These are phyloP conservation scores for Penicillium sp. DNA, from an alignment of 2,329 filamentous ascomycete species.

Conservation along the genomic window DNA sequence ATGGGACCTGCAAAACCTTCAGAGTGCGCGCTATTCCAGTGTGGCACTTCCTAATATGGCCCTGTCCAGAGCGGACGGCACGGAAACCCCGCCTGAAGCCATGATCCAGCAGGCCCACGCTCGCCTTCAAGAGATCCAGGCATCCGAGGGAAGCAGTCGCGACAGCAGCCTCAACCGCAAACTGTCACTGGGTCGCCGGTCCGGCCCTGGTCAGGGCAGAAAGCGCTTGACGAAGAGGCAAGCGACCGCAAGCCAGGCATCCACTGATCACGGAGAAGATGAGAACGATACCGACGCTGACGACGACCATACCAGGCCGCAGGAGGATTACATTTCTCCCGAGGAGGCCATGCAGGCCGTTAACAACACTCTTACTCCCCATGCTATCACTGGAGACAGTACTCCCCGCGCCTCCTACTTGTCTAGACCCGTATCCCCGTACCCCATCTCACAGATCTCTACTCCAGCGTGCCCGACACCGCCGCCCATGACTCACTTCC, in stretches of 20 bases:
- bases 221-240: conserved; percentile 18
- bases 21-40: too few species aligned
- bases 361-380: too few species aligned
- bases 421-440: too few species aligned
- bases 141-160: conserved; percentile 1
- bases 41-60: too few species aligned
- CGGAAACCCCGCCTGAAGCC: too few species aligned
- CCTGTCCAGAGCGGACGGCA: too few species aligned
- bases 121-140: conserved; percentile 5
- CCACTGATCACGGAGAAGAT: too few species aligned
- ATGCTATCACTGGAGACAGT: too few species aligned
- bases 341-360: conserved; percentile 3
- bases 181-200: conserved; percentile 12
- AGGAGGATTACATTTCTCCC: background rate
- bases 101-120: too few species aligned
- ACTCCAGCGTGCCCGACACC: too few species aligned
- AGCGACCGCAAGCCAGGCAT: too few species aligned
- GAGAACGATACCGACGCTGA: conserved; percentile 19
- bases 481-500: conserved; percentile 13
- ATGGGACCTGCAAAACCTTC: conserved; percentile 4
- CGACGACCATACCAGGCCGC: conserved; percentile 20
- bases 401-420: too few species aligned
- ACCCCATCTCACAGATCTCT: conserved; percentile 26
- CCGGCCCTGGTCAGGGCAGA: conserved; percentile 13
- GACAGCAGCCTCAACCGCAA: conserved; percentile 4